Evolutionary conservation across 768 basidiomycete species (phyloP), one percentile per base, ranked within the genome.

Genomic region (Dioszegia crocea): DNA sequence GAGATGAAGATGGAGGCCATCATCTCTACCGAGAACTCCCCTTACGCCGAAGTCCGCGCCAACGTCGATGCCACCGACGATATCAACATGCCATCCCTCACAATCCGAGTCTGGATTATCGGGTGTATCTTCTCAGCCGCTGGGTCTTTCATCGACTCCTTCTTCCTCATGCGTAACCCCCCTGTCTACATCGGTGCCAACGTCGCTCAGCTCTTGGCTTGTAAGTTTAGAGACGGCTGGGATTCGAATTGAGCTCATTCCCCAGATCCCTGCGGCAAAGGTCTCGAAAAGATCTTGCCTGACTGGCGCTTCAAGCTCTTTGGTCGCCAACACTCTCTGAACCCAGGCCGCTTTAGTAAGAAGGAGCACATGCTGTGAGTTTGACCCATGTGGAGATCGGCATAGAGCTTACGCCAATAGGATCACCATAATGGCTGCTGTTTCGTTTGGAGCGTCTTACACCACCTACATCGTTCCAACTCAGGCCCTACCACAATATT

Each of bases 11-110:
- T 67, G n/a, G 66, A 71, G 56, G 61, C 64, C 19, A 31, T 71
- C 17, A 47, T 71, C 23, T 58, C 59, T 27, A 71, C 69, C 33
- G 69, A 89, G 63, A 89, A 90, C 72, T 89, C 88, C 2, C 89
- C 89, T 3, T 91, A 91, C 70, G 87, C 87, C 5, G 89, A 91
- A 65, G 86, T 86, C 24, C 82, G 85, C 56, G 84, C 85, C 43
- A 83, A 84, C 45, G 86, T 86, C 19, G 83, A 85, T 53, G 38
- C 49, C 24, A 54, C 51, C 16, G 71, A 76, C 51, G 73, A 76
- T 46, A 53, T 59, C 12, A 49, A 47, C 17, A 68, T 73, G 60
- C 70, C 73, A 14, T 62, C 56, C 33, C 57, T 65, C 41, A 76
- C 75, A 26, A 70, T 76, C 57, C 51, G 76, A 39, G 62, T 63